Evolutionary conservation across 441 rosid genomes (phyloP), one percentile per base, ranked within the genome.

Genomic region (Isatis lusitanica): DNA sequence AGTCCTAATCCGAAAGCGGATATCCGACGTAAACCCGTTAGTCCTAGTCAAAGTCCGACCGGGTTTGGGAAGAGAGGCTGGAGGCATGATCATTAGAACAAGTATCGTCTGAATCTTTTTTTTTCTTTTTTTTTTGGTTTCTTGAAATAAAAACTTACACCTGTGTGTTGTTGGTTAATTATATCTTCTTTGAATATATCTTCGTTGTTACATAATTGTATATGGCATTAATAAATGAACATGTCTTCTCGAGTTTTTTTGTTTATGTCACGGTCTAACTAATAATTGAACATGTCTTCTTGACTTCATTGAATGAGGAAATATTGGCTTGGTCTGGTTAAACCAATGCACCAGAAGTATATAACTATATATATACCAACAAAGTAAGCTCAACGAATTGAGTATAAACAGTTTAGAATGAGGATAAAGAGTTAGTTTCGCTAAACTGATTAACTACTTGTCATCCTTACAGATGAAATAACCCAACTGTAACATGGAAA

Each of bases 1-100:
- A 94, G 97, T 75, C 97, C 97, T 9, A 82, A 79, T 74, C 86
- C 86, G 0, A 88, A 79, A 26, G 15, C 1, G 0, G 77, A 77
- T 17, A 51, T 51, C 24, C 48, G 72, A 47, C 80, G 73, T 71
- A 77, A 77, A 59, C 73, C 60, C 38, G 80, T 71, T 71, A 71
- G 73, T 60, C 77, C 76, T 59, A 59, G 38, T 51, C 90, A 1
- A 85, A 86, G 55, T 65, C 76, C 40, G 63, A 31, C 56, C 17
- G 69, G 73, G 65, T 74, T 68, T 68, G 88, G 83, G 46, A 71
- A 70, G 36, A 85, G 83, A 52, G 79, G 76, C 4, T 85, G 90
- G 91, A 85, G 91, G 46, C 78, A 78, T 79, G 87, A 82, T 70
- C 57, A 60, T 48, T 84, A 77, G 75, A 71, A 63, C n/a, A 63